These are phyloP conservation scores for Aurantiochytrium sp. DNA, from an alignment of 108 stramenopile genomes.

Conservation along the genomic window DNA sequence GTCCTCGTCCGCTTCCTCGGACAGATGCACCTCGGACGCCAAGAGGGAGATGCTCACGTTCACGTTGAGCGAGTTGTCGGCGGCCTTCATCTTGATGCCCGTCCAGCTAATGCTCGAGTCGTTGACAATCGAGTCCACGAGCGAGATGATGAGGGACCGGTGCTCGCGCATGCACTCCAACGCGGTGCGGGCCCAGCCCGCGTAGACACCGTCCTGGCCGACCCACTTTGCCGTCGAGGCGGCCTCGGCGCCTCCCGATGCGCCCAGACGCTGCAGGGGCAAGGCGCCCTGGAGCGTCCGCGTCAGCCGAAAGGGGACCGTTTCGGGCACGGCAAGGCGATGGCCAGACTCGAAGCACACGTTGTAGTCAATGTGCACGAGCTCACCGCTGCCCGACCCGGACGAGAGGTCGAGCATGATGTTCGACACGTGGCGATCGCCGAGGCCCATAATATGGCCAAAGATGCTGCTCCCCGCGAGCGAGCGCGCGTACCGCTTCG, in stretches of 20 bases:
- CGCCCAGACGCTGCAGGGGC: background rate
- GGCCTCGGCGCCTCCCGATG: too few species aligned
- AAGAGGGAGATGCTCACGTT: background rate
- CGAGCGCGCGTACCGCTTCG: background rate
- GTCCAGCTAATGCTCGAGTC: background rate
- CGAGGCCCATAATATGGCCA: constrained; percentile 52
- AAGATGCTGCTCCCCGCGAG: background rate
- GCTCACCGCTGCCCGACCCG: constrained; percentile 13
- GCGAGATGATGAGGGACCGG: background rate
- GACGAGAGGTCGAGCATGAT: constrained; percentile 48
- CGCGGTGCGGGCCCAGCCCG: background rate
- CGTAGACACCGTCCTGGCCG: background rate
- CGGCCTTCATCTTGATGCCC: background rate
- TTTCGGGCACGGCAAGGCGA: constrained; percentile 32
- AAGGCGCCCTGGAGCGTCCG: background rate
- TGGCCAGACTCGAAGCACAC: constrained; percentile 36
- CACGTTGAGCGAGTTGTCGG: background rate
- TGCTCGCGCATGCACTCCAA: background rate
- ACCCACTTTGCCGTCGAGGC: too few species aligned
- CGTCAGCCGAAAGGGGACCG: constrained; percentile 36
- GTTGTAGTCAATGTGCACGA: constrained; percentile 46
- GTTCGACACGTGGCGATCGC: constrained; percentile 64
- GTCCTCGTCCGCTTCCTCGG: background rate
- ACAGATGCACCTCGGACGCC: background rate
- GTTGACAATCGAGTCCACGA: background rate